Conservation (phyloP, 805 yeast species). For the Cyberlindnera maritima region DNA sequence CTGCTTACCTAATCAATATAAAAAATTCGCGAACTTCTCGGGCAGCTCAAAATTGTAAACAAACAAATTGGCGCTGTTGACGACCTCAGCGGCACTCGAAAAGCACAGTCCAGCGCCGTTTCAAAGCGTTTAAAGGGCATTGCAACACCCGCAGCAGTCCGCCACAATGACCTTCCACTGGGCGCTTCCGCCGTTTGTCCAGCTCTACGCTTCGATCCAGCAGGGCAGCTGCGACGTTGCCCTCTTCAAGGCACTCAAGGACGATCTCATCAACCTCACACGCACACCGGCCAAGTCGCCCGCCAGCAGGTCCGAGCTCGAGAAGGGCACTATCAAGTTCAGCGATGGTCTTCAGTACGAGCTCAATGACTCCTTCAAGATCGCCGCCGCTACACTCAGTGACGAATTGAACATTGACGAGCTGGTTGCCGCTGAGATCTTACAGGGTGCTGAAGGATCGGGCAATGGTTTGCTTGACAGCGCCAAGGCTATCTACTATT, state of each 20-base stretch:
- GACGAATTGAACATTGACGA: slow-evolving; percentile 78
- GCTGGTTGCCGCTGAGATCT: slow-evolving; percentile 64
- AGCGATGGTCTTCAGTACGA: slow-evolving; percentile 52
- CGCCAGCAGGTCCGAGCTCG: slow-evolving; percentile 44
- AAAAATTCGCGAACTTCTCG: background rate
- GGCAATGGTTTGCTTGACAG: slow-evolving; percentile 53
- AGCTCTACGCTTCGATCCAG: slow-evolving; percentile 19
- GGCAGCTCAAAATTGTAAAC: slow-evolving; percentile 9
- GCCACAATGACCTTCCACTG: slow-evolving; percentile 21
- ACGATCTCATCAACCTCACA: slow-evolving; percentile 45
- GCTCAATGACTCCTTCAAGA: slow-evolving; percentile 63
- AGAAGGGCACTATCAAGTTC: slow-evolving; percentile 45
- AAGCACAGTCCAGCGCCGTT: background rate
- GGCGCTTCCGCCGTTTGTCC: slow-evolving; percentile 20
- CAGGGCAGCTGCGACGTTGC: slow-evolving; percentile 13
- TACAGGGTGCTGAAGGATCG: slow-evolving; percentile 44
- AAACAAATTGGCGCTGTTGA: background rate
- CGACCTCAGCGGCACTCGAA: background rate
- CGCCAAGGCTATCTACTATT: slow-evolving; percentile 66
- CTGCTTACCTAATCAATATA: background rate
- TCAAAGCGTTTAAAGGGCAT: background rate
- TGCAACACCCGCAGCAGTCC: background rate
- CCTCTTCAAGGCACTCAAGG: slow-evolving; percentile 31
- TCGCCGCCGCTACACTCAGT: slow-evolving; percentile 53
- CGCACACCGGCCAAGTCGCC: slow-evolving; percentile 43